Percentiles rank a stretch among this genome's conserved stretches.
Evolutionary conservation across 177 flowering plant genomes (phyloP).

Genomic region (Vitis hybrid): DNA sequence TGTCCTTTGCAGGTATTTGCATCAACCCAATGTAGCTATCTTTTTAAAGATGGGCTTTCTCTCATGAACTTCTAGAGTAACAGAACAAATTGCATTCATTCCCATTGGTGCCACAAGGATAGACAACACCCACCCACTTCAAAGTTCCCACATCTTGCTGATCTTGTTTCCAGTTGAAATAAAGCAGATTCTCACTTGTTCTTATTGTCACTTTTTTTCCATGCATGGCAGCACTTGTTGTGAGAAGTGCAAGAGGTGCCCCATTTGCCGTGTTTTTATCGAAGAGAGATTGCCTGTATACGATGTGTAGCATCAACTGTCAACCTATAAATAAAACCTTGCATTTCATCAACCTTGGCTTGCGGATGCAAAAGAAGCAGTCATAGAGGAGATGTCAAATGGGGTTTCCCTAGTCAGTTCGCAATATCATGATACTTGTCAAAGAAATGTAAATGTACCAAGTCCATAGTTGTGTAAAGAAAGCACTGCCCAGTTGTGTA

Average conservation of each 20-base stretch:
- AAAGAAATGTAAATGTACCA: slow-evolving; percentile 12
- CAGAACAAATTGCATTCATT: not conserved
- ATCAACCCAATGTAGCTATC: not conserved
- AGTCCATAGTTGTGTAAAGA: too few species aligned
- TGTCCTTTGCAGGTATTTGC: slow-evolving; percentile 70
- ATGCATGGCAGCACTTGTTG: slow-evolving; percentile 34
- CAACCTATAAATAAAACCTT: not conserved
- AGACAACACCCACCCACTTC: not conserved
- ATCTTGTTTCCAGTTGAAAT: not conserved
- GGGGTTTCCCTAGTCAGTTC: not conserved
- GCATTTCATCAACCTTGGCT: slow-evolving; percentile 7
- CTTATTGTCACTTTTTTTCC: not conserved
- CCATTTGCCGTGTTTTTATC: slow-evolving; percentile 39
- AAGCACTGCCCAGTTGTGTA: too few species aligned
- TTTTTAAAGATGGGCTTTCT: not conserved
- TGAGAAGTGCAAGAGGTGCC: slow-evolving; percentile 45
- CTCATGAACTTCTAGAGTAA: not conserved
- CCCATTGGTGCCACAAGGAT: not conserved
- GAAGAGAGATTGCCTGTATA: slow-evolving; percentile 34
- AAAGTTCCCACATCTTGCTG: not conserved
- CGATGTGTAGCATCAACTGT: slow-evolving; percentile 28
- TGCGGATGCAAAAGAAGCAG: slow-evolving; percentile 15
- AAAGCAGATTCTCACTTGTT: not conserved
- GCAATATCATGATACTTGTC: not conserved
- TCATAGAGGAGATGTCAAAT: slow-evolving; percentile 6